These are phyloP conservation scores for Dactylellina parvicollis DNA, from an alignment of 2,329 filamentous ascomycete species.

Conservation along the genomic window DNA sequence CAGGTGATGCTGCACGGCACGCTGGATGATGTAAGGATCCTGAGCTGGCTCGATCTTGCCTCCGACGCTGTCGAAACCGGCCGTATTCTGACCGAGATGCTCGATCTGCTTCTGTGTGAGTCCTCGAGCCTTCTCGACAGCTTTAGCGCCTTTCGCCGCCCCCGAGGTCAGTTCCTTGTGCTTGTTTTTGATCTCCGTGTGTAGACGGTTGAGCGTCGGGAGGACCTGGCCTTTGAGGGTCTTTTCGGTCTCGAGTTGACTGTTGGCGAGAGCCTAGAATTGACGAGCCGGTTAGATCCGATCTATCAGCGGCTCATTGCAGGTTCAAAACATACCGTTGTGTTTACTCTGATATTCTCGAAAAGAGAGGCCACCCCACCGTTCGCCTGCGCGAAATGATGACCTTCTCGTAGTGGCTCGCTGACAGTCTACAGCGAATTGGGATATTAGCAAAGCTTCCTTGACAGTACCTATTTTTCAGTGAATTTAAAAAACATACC, in stretches of 20 bases:
- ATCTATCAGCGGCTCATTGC: neutral
- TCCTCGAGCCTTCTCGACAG: conserved; percentile 87
- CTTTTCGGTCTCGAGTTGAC: conserved; percentile 90
- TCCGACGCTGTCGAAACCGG: conserved; percentile 74
- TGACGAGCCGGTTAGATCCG: too few species aligned
- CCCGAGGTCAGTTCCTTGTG: conserved; percentile 85
- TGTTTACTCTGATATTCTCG: conserved; percentile 92
- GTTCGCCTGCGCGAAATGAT: conserved; percentile 87
- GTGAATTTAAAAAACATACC: conserved; percentile 63
- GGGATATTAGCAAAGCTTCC: conserved; percentile 14
- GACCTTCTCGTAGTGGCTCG: conserved; percentile 83
- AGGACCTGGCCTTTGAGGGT: conserved; percentile 85
- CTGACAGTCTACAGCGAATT: conserved; percentile 76
- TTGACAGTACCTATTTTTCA: neutral
- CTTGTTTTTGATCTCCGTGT: conserved; percentile 97
- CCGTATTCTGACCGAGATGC: conserved; percentile 85
- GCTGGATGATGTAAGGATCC: conserved; percentile 87
- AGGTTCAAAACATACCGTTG: conserved; percentile 67
- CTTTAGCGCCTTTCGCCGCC: conserved; percentile 84
- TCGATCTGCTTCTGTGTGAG: conserved; percentile 95
- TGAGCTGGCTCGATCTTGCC: conserved; percentile 76
- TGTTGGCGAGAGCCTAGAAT: conserved; percentile 81
- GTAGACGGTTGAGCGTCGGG: conserved; percentile 86
- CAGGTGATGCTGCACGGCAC: conserved; percentile 82
- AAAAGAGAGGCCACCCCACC: conserved; percentile 90